Conservation (phyloP, 2,329 filamentous ascomycete genomes). For the Ploettnerulaceae sp. region DNA sequence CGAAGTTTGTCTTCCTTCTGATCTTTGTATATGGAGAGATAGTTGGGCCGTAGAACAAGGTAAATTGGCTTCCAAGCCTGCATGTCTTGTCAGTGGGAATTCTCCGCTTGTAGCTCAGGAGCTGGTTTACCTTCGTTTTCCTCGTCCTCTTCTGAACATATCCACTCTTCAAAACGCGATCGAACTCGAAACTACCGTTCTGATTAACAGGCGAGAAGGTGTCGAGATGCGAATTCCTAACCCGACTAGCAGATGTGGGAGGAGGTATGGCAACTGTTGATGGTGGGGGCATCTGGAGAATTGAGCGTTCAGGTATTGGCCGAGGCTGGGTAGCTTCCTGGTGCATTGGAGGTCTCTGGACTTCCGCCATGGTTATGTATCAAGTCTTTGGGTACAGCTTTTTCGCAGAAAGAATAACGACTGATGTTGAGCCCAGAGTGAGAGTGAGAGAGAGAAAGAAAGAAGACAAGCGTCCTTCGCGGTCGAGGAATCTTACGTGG, state of each 20-base stretch:
- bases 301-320: conserved; percentile 24
- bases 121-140: conserved; percentile 72
- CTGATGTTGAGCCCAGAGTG: too few relatives aligned
- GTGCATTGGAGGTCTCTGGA: conserved; percentile 15
- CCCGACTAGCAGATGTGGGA: conserved; percentile 23
- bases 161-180: conserved; percentile 86
- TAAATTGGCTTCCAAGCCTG: conserved; percentile 88
- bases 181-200: conserved; percentile 93
- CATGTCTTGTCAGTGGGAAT: conserved; percentile 9
- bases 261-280: conserved; percentile 12
- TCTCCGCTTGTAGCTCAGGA: background rate
- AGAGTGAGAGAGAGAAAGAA: too few relatives aligned
- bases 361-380: conserved; percentile 24
- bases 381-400: too few relatives aligned
- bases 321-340: conserved; percentile 23
- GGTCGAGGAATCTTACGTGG: too few relatives aligned
- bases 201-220: conserved; percentile 83
- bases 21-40: conserved; percentile 89
- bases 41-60: conserved; percentile 83
- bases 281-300: conserved; percentile 20
- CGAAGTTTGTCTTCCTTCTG: conserved; percentile 84
- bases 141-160: conserved; percentile 83
- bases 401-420: too few relatives aligned
- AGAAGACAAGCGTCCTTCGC: too few relatives aligned
- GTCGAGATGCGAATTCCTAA: conserved; percentile 45